Evolutionary conservation across 768 basidiomycete genomes (phyloP).

Genomic region (Pisolithus sp.): DNA sequence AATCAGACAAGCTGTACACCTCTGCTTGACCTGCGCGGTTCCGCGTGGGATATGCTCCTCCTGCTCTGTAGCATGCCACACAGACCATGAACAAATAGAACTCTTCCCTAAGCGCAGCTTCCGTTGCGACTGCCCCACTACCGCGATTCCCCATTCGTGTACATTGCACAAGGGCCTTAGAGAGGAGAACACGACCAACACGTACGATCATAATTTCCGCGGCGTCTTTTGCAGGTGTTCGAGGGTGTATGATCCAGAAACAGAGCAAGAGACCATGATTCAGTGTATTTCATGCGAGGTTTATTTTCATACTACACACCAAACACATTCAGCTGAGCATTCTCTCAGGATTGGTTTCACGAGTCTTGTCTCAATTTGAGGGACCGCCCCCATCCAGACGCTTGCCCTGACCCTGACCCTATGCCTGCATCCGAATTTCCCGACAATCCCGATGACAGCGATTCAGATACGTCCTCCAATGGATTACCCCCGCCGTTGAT

Average conservation of each 20-base stretch:
- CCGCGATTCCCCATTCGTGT: constrained; percentile 53
- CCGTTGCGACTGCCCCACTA: constrained; percentile 81
- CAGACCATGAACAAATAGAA: constrained; percentile 80
- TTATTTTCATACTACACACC: not conserved
- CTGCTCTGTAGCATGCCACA: constrained; percentile 83
- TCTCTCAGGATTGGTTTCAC: constrained; percentile 78
- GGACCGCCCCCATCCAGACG: constrained; percentile 43
- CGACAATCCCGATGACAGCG: constrained; percentile 16
- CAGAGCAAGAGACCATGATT: constrained; percentile 80
- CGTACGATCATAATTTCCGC: constrained; percentile 70
- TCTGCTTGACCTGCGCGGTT: constrained; percentile 68
- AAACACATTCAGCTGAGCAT: constrained; percentile 1
- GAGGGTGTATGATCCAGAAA: constrained; percentile 61
- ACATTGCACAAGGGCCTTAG: constrained; percentile 51
- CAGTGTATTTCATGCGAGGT: constrained; percentile 86
- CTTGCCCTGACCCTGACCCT: constrained; percentile 17
- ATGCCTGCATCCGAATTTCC: constrained; percentile 3
- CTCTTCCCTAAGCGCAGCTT: constrained; percentile 81
- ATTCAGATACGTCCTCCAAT: constrained; percentile 58
- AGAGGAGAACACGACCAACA: constrained; percentile 51
- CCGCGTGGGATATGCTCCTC: constrained; percentile 72
- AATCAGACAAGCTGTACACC: constrained; percentile 73
- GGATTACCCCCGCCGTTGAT: constrained; percentile 65
- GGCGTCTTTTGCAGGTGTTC: constrained; percentile 72
- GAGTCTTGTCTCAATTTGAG: constrained; percentile 83